Evolutionary conservation across 75 land plant species (phyloP), one percentile per base, ranked within the genome.

Genomic region (Ceratopteris richardii): DNA sequence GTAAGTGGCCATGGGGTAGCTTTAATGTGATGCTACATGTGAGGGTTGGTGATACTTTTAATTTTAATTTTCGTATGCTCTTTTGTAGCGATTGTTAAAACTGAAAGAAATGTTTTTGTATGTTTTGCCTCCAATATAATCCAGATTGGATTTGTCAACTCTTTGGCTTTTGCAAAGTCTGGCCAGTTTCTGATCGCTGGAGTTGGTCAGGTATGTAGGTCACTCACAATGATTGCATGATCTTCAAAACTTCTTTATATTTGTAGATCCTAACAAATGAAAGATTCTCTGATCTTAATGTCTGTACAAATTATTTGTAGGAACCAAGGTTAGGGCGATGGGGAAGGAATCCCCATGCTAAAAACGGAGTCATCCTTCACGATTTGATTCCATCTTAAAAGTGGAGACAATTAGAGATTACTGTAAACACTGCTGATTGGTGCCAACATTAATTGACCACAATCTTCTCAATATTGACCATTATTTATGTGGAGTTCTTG

Each of bases 241-340:
- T 20, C 22, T 51, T 22, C 46, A 9, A 9, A 51, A 19, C 31
- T 0, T 19, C 12, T 40, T 42, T 20, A 6, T 36, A 24, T 41
- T 0, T 24, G 13, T 31, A 28, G 41, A 1, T 30, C 14, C n/a
- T 39, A 21, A 40, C 12, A 58, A 52, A 50, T 14, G 9, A 3
- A 0, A 17, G 31, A 1, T 61, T 23, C 16, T n/a, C 22, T 24
- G 23, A 21, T 19, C 51, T 18, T 29, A 44, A 20, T 29, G 28
- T n/a, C 0, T 23, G 21, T 6, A 61, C n/a, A n/a, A n/a, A n/a
- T n/a, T 61, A 18, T 48, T 10, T 9, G 48, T 82, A 93, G 96
- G 98, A 93, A 40, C 98, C 98, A 48, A 87, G 98, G 16, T 58
- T 93, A 36, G 98, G 98, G 54, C 78, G 96, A 61, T 93, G 98